These are phyloP conservation scores for Mycena albidolilacea DNA, from an alignment of 768 basidiomycete genomes.

Conservation along the genomic window DNA sequence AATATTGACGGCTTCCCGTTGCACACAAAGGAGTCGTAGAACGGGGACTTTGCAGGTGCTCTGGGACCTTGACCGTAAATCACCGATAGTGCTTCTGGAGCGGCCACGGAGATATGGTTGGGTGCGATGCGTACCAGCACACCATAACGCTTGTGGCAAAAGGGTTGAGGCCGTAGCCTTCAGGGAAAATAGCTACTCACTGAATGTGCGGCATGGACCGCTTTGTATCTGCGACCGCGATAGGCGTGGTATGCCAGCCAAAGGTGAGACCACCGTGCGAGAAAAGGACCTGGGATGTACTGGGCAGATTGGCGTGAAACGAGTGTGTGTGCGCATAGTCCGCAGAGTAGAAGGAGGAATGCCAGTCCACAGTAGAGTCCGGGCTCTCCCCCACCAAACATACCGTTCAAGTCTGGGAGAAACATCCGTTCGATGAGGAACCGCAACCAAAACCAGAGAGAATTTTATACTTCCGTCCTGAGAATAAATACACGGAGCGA, in stretches of 20 bases:
- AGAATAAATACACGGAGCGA: background rate
- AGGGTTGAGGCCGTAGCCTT: background rate
- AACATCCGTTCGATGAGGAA: background rate
- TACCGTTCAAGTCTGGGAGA: background rate
- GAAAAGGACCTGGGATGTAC: constrained; percentile 49
- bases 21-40: constrained; percentile 51
- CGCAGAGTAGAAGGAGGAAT: background rate
- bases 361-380: background rate
- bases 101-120: constrained; percentile 51
- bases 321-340: background rate
- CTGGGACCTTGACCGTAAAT: constrained; percentile 51
- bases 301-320: background rate
- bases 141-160: constrained; percentile 46
- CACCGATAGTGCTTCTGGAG: constrained; percentile 45
- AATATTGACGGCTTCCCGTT: constrained; percentile 49
- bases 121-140: constrained; percentile 50
- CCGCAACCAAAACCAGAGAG: background rate
- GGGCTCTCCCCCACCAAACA: background rate
- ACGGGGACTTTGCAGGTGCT: constrained; percentile 49
- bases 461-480: constrained; percentile 1
- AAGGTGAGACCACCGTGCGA: constrained; percentile 48
- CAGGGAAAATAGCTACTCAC: constrained; percentile 26
- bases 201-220: constrained; percentile 48
- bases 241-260: constrained; percentile 52
- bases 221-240: constrained; percentile 46